Evolutionary conservation across 2,329 filamentous ascomycete genomes (phyloP).

Genomic region (Hypoxylon sp.): DNA sequence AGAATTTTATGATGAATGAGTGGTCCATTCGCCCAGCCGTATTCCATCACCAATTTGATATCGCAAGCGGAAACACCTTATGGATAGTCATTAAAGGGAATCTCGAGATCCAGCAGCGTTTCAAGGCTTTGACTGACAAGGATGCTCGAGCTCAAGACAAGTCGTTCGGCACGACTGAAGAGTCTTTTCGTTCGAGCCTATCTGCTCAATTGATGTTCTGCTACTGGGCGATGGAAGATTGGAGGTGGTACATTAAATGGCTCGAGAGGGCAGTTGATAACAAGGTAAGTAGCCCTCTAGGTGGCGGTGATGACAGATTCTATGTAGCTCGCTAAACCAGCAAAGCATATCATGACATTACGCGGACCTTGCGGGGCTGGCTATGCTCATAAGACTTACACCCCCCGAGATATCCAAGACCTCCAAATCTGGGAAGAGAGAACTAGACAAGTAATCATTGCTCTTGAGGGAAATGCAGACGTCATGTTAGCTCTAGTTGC

Average conservation of each 20-base stretch:
- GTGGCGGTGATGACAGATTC: not conserved
- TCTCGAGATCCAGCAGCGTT: conserved; percentile 49
- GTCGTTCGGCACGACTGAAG: conserved; percentile 50
- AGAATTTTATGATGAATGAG: conserved; percentile 34
- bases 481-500: conserved; percentile 53
- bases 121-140: conserved; percentile 54
- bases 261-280: conserved; percentile 56
- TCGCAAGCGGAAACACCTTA: conserved; percentile 54
- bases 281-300: conserved; percentile 44
- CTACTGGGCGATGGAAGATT: conserved; percentile 60
- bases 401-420: conserved; percentile 51
- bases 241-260: conserved; percentile 59
- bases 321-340: conserved; percentile 15
- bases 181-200: conserved; percentile 57
- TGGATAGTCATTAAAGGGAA: conserved; percentile 61
- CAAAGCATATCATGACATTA: conserved; percentile 46
- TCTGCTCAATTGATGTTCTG: conserved; percentile 57
- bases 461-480: conserved; percentile 57
- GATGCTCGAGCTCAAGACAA: conserved; percentile 53
- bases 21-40: conserved; percentile 59
- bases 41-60: conserved; percentile 59
- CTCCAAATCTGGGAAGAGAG: conserved; percentile 59
- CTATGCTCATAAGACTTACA: conserved; percentile 44
- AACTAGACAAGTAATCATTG: conserved; percentile 55
- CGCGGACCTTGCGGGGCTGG: conserved; percentile 36